These are phyloP conservation scores for Amanita pallidorosea DNA, from an alignment of 768 basidiomycete genomes.

Conservation along the genomic window DNA sequence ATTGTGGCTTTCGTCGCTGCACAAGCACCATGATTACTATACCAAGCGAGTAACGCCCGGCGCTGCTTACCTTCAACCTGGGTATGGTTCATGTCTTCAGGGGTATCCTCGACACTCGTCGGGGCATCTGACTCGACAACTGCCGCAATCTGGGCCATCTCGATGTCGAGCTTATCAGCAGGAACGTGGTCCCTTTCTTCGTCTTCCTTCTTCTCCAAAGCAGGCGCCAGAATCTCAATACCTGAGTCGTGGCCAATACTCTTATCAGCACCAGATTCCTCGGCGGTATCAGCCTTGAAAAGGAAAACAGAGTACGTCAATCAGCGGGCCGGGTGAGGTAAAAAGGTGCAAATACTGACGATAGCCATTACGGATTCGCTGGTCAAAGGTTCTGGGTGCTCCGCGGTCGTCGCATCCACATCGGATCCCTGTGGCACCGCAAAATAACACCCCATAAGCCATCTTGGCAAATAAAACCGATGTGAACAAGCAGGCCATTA, in stretches of 20 bases:
- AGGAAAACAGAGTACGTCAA: background rate
- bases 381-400: background rate
- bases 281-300: background rate
- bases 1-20: background rate
- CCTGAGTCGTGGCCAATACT: slow-evolving; percentile 1
- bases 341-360: background rate
- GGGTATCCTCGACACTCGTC: background rate
- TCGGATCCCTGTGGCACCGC: background rate
- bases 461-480: background rate
- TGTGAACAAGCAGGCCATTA: background rate
- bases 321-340: background rate
- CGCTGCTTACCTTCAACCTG: background rate
- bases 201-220: background rate
- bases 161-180: background rate
- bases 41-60: background rate
- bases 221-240: slow-evolving; percentile 1
- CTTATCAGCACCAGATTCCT: slow-evolving; percentile 1
- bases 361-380: background rate
- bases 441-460: background rate
- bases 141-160: background rate
- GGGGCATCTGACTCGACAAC: background rate
- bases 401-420: background rate
- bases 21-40: background rate
- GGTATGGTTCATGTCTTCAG: background rate
- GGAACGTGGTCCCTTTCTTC: background rate